Base-by-base conservation (phyloP, 108 stramenopile species). In the Thalassiosira profunda region DNA sequence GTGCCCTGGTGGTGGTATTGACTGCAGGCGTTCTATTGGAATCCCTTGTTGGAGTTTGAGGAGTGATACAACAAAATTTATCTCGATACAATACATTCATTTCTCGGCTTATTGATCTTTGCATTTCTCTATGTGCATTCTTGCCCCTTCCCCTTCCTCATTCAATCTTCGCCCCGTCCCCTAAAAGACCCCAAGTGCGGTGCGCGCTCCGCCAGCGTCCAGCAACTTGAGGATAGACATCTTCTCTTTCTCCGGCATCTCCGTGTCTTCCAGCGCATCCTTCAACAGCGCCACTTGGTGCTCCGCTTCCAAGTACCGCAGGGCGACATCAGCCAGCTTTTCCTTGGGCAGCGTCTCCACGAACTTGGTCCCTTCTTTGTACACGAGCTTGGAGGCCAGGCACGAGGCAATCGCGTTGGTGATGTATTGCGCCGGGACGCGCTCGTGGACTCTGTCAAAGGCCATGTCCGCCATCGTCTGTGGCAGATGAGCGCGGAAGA, bases 321-420 rank as follows among this genome's bases (percentile, higher is more conserved):
- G 60, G 21, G 90, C 90, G 15, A 89, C 79, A n/a, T 35, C 53
- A 5, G 86, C 88, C 17, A 96, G 74, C 47, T 83, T 86, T 23
- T 85, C 81, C 38, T 76, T 70, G 29, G 88, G 84, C 9, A 83
- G 85, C 4, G 90, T 63, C 43, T 90, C 84, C 6, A 99, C 87
- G 59, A 97, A 98, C 53, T 92, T 86, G 9, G 96, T 95, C 7
- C 98, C 98, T 80, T 99, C 98, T 69, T 90, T 88, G 80, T 99
- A 99, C 21, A 99, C 98, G 66, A 99, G 67, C 45, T 94, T 95
- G 35, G 94, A 92, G 21, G 98, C 98, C 40, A 99, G 63, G 47
- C 84, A 85, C 17, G 93, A 95, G 6, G 91, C 88, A 35, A 97
- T 90, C 17, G 97, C 97, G 80, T 96, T 97, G 52, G 82, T 88